Percentiles rank a stretch among this genome's conserved stretches.
Evolutionary conservation across 352 stramenopile species (phyloP).

Genomic region (Phytophthora rubi): DNA sequence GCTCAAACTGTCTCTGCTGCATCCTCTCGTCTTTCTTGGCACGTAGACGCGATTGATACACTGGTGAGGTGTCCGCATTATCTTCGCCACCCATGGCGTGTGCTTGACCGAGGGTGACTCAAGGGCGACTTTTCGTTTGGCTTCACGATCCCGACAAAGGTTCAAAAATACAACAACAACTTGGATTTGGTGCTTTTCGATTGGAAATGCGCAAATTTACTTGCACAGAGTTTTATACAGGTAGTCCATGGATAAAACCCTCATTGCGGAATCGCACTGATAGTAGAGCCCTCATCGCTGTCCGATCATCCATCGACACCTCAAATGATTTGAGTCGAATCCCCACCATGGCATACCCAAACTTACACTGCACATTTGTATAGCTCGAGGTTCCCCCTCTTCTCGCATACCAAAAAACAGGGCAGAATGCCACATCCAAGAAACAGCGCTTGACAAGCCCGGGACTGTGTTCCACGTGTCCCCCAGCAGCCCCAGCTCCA

Average conservation of each 20-base stretch:
- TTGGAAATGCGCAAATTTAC: no score
- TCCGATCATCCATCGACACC: no score
- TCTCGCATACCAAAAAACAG: background rate
- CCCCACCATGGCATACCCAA: background rate
- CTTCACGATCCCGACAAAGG: background rate
- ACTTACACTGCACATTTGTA: slow-evolving; percentile 2
- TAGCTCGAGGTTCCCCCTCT: background rate
- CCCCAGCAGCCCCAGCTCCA: background rate
- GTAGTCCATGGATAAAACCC: no score
- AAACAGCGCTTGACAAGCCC: slow-evolving; percentile 1
- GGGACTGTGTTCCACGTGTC: background rate
- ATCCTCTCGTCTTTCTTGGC: slow-evolving; percentile 68
- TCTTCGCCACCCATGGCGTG: slow-evolving; percentile 13
- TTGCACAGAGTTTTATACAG: no score
- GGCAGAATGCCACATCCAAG: background rate
- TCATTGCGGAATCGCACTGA: no score
- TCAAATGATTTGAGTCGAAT: no score
- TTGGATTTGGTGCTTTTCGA: no score
- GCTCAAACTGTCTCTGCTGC: slow-evolving; percentile 31
- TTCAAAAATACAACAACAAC: background rate
- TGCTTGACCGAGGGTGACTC: background rate
- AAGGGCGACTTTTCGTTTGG: slow-evolving; percentile 11
- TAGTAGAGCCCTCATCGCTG: no score
- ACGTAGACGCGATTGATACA: slow-evolving; percentile 60
- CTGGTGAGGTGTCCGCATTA: slow-evolving; percentile 6